phyloP scores from a whole-genome alignment of 768 basidiomycete genomes.

The Tulasnella sp. region DNA sequence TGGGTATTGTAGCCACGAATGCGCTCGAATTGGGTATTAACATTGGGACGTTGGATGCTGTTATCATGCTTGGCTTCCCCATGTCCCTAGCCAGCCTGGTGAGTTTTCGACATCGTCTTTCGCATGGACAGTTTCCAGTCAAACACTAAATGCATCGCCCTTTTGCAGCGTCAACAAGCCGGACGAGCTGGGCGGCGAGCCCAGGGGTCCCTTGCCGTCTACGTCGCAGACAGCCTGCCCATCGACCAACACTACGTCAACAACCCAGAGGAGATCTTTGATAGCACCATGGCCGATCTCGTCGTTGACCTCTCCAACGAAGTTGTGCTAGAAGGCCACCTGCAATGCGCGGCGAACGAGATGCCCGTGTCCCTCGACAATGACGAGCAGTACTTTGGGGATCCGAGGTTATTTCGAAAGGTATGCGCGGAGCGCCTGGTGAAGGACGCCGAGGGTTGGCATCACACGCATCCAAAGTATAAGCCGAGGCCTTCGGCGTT shows the following conservation, averaged over 20 bases:
- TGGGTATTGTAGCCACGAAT: slow-evolving; percentile 83
- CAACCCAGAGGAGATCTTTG: slow-evolving; percentile 60
- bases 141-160: too few relatives aligned
- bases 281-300: slow-evolving; percentile 48
- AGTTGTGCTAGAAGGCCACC: slow-evolving; percentile 67
- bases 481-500: slow-evolving; percentile 64
- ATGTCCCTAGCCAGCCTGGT: slow-evolving; percentile 71
- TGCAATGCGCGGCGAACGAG: slow-evolving; percentile 81
- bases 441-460: slow-evolving; percentile 78
- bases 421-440: slow-evolving; percentile 51
- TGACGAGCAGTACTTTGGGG: slow-evolving; percentile 66
- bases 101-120: slow-evolving; percentile 22
- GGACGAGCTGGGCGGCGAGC: slow-evolving; percentile 76
- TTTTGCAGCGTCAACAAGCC: slow-evolving; percentile 67
- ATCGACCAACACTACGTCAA: slow-evolving; percentile 65
- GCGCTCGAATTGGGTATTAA: slow-evolving; percentile 88
- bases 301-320: slow-evolving; percentile 62
- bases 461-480: slow-evolving; percentile 68
- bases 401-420: slow-evolving; percentile 32
- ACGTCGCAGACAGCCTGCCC: slow-evolving; percentile 56
- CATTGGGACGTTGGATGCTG: slow-evolving; percentile 78
- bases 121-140: too few relatives aligned
- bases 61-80: slow-evolving; percentile 83
- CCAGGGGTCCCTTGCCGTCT: slow-evolving; percentile 65
- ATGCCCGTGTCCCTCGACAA: slow-evolving; percentile 56